A percentile compares a stretch with the other conserved stretches of the same genome.
These are phyloP conservation scores for Tolypocladium album DNA, from an alignment of 2,329 filamentous ascomycete species.

Conservation along the genomic window DNA sequence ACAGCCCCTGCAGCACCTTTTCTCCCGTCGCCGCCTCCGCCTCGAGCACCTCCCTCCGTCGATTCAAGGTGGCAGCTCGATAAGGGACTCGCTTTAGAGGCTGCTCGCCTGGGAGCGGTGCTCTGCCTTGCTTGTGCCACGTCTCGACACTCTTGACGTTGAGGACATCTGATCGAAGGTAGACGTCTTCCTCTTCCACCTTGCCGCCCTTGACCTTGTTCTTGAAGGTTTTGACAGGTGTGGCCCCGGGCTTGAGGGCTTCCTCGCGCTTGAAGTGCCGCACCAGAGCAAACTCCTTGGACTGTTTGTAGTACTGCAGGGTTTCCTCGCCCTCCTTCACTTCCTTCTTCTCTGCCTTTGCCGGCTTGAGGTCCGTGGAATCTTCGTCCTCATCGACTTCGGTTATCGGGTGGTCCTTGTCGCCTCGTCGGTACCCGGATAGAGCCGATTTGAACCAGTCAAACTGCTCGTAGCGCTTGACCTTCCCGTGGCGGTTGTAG, in stretches of 20 bases:
- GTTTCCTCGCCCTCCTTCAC: conserved; percentile 69
- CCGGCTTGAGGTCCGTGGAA: conserved; percentile 61
- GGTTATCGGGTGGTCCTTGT: conserved; percentile 43
- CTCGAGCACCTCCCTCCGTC: conserved; percentile 83
- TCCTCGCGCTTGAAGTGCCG: conserved; percentile 88
- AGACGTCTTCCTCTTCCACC: conserved; percentile 70
- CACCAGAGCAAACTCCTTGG: conserved; percentile 73
- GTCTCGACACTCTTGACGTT: conserved; percentile 86
- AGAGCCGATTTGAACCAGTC: conserved; percentile 86
- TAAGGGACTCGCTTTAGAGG: conserved; percentile 84
- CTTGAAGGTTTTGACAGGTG: conserved; percentile 64
- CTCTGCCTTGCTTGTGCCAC: conserved; percentile 94
- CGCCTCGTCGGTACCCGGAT: conserved; percentile 53
- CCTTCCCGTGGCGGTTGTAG: conserved; percentile 65
- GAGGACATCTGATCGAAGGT: conserved; percentile 66
- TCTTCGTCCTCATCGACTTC: conserved; percentile 74
- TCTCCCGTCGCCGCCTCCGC: conserved; percentile 67
- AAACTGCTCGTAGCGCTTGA: conserved; percentile 64
- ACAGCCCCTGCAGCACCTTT: conserved; percentile 80
- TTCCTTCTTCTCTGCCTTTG: conserved; percentile 61
- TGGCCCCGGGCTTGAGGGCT: conserved; percentile 59
- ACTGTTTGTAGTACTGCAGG: conserved; percentile 79
- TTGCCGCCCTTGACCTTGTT: conserved; percentile 65
- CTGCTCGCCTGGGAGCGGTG: conserved; percentile 56
- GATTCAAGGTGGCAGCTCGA: conserved; percentile 78